Base-by-base conservation (phyloP, 2,329 filamentous ascomycete species). In the Phoma sp. region DNA sequence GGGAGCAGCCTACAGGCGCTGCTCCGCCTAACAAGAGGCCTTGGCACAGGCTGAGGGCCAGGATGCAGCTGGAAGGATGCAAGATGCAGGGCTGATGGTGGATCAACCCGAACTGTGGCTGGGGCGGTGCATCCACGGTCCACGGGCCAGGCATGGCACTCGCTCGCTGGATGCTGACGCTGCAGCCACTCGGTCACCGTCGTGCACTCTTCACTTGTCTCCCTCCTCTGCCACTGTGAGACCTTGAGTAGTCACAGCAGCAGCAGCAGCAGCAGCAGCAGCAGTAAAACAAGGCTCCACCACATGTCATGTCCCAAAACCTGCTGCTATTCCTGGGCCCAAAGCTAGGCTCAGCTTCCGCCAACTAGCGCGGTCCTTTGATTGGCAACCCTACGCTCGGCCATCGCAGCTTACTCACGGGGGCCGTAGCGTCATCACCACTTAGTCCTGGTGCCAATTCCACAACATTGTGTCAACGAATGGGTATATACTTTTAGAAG, bases 241-340 rank as follows among this genome's bases (percentile, higher is more conserved):
- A 21, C 8, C 21, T 24, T 25, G 19, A 51, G 22, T 13, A 31
- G 40, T 46, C 46, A 57, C 57, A 51, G 63, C 58, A 64, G 59
- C 62, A 54, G 37, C n/a, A 55, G 43, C 51, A 48, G 35, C 43
- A 21, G 29, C 27, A 25, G 12, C 29, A 31, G 6, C 27, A 29
- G 27, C 27, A 29, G 27, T 6, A 24, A 24, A 13, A 24, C 22
- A 24, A 24, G 22, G 22, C 29, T 13, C 29, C 29, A 31, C 29
- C 12, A 46, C 49, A 66, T 62, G 52, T 59, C 56, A 58, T 60
- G 37, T 47, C 22, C 33, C 27, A 46, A 56, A 63, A 58, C 58
- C 61, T 60, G 64, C 55, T 67, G 61, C 65, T 69, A 67, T 67
- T 66, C 65, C 57, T 60, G 33, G 60, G 64, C 33, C 27, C 55